Evolutionary conservation across 2,329 filamentous ascomycete species (phyloP).

Genomic region (Trichoderma citrinoviride): DNA sequence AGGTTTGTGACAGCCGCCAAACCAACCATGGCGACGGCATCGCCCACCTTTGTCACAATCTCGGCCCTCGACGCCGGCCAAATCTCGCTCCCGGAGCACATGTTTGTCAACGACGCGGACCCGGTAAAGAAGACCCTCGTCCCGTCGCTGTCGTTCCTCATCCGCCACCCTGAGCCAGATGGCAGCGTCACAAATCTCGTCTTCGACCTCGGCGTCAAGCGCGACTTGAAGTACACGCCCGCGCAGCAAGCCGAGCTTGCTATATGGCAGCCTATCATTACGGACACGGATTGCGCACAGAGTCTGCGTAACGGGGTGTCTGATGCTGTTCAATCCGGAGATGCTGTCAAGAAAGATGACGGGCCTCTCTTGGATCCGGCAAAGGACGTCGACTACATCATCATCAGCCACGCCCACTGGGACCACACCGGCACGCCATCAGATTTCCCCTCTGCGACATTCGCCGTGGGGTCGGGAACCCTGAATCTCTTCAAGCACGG

Average conservation of each 20-base stretch:
- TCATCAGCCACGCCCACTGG: slow-evolving; percentile 13
- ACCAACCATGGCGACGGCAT: neutral
- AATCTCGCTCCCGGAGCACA: slow-evolving; percentile 3
- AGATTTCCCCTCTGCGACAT: slow-evolving; percentile 11
- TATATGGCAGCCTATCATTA: neutral
- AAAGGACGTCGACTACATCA: slow-evolving; percentile 10
- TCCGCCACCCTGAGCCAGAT: neutral
- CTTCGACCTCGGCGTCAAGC: slow-evolving; percentile 13
- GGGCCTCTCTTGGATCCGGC: slow-evolving; percentile 3
- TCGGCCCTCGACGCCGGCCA: slow-evolving; percentile 10
- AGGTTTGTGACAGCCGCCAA: too few relatives aligned
- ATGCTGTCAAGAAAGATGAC: neutral
- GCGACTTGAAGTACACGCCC: neutral
- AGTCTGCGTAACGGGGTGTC: neutral
- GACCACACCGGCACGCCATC: slow-evolving; percentile 8
- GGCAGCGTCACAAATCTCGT: slow-evolving; percentile 6
- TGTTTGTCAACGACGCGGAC: slow-evolving; percentile 10
- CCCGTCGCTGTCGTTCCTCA: slow-evolving; percentile 11
- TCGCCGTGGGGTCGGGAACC: slow-evolving; percentile 5
- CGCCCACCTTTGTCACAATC: neutral
- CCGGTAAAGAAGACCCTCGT: slow-evolving; percentile 1
- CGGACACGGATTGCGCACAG: neutral
- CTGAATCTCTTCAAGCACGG: slow-evolving; percentile 7
- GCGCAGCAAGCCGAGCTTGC: neutral
- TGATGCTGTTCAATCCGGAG: neutral